Evolutionary conservation across 176 grass and related monocot species (phyloP), one percentile per base, ranked within the genome.

Genomic region (Oryza meyeriana): DNA sequence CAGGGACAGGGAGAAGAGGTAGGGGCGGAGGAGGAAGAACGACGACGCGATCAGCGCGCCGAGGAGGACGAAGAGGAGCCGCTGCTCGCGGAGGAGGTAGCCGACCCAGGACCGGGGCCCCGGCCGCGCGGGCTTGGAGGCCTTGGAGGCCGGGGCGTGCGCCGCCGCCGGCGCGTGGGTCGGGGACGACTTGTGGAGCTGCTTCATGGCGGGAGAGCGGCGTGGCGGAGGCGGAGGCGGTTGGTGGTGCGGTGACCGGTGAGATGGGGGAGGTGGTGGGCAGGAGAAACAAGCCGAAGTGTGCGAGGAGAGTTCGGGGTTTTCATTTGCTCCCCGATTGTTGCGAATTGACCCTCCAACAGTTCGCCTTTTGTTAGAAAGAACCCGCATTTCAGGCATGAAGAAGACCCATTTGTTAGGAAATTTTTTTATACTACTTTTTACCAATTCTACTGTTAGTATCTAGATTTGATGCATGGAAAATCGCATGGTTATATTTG

Each of bases 41-140:
- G 87, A 90, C n/a, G 97, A 92, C 44, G 97, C 97, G 85, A 99
- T 90, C 73, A 95, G 83, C 50, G 97, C 97, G 61, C 97, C 97
- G 47, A 95, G 84, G 72, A 99, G 77, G 85, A 99, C 90, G 89
- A 99, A 99, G 38, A 99, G 87, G 48, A 96, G 91, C 66, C 97
- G 91, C 83, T 99, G 93, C 89, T 99, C 97, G 71, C 91, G 89
- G 61, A 99, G 89, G 83, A 99, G 61, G 83, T 99, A 99, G 22
- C 86, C 86, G 22, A 91, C 67, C 80, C 88, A 90, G 47, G 86
- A 89, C 48, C 94, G 86, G 34, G 86, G 86, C 10, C 92, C 82
- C 2, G 88, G 81, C 52, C 84, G 81, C 4, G 81, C 33, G 1
- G 85, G 75, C 83, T 91, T 91, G 33, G 75, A 72, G 8, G 48